phyloP scores from a whole-genome alignment of 2,329 filamentous ascomycete genomes.

The Tolypocladium guangdongense region DNA sequence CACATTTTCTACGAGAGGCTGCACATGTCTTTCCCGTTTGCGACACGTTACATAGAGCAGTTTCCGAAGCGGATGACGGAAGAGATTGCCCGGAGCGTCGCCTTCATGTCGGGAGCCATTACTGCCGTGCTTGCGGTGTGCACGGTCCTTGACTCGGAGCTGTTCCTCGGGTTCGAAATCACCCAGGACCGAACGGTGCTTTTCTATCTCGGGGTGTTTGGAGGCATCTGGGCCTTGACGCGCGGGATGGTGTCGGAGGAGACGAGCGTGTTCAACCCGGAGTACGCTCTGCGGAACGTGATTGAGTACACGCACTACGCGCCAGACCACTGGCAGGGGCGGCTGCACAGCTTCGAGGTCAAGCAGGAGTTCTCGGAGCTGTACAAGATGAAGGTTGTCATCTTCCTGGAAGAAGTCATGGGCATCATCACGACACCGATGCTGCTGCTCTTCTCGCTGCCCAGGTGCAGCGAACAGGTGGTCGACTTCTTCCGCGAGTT shows the following conservation, averaged over 20 bases:
- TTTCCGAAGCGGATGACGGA: slow-evolving; percentile 94
- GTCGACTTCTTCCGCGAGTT: slow-evolving; percentile 98
- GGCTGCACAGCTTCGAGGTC: slow-evolving; percentile 89
- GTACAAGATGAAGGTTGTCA: slow-evolving; percentile 85
- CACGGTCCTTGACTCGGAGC: slow-evolving; percentile 79
- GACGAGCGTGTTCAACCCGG: slow-evolving; percentile 80
- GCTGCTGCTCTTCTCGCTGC: slow-evolving; percentile 75
- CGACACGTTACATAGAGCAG: slow-evolving; percentile 84
- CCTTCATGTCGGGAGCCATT: slow-evolving; percentile 79
- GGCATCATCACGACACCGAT: slow-evolving; percentile 89
- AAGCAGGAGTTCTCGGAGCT: slow-evolving; percentile 81
- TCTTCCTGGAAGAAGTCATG: slow-evolving; percentile 85
- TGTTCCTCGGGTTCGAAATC: slow-evolving; percentile 86
- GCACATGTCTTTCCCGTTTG: slow-evolving; percentile 92
- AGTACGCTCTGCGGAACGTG: slow-evolving; percentile 78
- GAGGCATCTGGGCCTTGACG: slow-evolving; percentile 71
- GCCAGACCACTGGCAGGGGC: slow-evolving; percentile 77
- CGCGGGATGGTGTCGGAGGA: slow-evolving; percentile 81
- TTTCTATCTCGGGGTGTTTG: slow-evolving; percentile 80
- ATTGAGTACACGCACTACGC: slow-evolving; percentile 89
- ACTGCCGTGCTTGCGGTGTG: slow-evolving; percentile 76
- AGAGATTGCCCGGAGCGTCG: slow-evolving; percentile 71
- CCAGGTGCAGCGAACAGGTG: slow-evolving; percentile 81
- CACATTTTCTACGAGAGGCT: slow-evolving; percentile 84
- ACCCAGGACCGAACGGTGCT: slow-evolving; percentile 79